A percentile compares a stretch with the other conserved stretches of the same genome.
phyloP scores from a whole-genome alignment of 441 rosid species.

The Brassica balearica region DNA sequence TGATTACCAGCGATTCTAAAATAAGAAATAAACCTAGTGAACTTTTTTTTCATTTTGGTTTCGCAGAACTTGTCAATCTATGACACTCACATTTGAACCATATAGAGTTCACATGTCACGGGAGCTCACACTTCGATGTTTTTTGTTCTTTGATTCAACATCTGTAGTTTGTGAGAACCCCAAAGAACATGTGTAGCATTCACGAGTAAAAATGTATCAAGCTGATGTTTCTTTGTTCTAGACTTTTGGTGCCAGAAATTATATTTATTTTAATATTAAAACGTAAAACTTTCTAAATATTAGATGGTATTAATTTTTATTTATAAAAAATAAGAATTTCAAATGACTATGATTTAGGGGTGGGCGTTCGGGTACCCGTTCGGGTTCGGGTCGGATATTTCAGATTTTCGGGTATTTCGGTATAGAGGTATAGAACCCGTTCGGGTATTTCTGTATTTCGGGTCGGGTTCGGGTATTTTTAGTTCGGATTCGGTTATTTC shows the following conservation, averaged over 20 bases:
- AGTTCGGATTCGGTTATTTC: no score
- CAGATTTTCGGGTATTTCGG: no score
- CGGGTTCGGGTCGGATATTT: no score
- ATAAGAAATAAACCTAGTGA: conserved; percentile 7
- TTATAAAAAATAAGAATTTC: not conserved
- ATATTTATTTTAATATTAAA: not conserved
- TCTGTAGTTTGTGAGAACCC: not conserved
- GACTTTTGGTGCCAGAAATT: not conserved
- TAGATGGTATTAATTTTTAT: not conserved
- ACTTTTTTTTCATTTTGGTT: not conserved
- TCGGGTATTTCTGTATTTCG: no score
- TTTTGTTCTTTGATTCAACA: not conserved
- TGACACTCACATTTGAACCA: conserved; percentile 15
- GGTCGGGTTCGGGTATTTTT: no score
- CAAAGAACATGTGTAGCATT: not conserved
- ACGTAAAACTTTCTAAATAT: not conserved
- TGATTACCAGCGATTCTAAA: not conserved
- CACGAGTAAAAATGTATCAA: not conserved
- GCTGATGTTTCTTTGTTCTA: not conserved
- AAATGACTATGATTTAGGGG: not conserved
- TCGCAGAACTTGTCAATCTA: conserved; percentile 7
- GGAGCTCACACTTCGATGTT: not conserved
- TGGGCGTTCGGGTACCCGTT: no score
- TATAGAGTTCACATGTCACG: not conserved
- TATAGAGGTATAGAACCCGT: no score